Evolutionary conservation across 202 grass and related monocot genomes (phyloP), one percentile per base, ranked within the genome.

Genomic region (Setaria italica): DNA sequence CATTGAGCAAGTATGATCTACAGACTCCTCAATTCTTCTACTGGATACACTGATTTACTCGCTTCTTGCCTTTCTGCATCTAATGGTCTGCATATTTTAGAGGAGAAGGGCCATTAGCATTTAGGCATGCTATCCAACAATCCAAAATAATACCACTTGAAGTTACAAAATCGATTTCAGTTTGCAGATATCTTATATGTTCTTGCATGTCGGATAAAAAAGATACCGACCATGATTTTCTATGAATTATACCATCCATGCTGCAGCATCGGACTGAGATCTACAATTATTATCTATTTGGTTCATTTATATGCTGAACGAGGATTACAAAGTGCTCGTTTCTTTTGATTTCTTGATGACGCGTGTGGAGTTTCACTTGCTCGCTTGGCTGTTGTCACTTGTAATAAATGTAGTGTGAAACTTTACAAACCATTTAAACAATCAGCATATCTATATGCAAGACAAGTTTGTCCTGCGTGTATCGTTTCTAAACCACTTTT

Each of bases 1-100:
- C 90, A 16, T 77, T 85, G 83, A 92, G 78, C 88, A 95, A 89
- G 90, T 95, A 90, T 65, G 73, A 70, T 46, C 45, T 78, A 13
- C 55, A 63, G 3, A 34, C 80, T 71, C 16, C 11, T 54, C n/a
- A 62, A 56, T 64, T 83, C 2, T 53, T 57, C 30, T 55, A 30
- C n/a, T 62, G 51, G 63, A 80, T 78, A 7, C 20, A 72, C 11
- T 65, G 15, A 49, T 68, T 78, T 34, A 58, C 39, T 80, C 42
- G 50, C 15, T 15, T 65, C 73, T 10, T 50, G 11, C 45, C 32
- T 69, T 78, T 68, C 47, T 79, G 20, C 39, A 76, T 85, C 53
- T 50, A 53, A 5, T 37, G 42, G 48, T 81, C 49, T 46, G 21
- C 51, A 53, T 60, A 7, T 60, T 47, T 81, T 51, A 47, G 48